Conservation (phyloP, 768 basidiomycete species). For the Butyriboletus loyo region DNA sequence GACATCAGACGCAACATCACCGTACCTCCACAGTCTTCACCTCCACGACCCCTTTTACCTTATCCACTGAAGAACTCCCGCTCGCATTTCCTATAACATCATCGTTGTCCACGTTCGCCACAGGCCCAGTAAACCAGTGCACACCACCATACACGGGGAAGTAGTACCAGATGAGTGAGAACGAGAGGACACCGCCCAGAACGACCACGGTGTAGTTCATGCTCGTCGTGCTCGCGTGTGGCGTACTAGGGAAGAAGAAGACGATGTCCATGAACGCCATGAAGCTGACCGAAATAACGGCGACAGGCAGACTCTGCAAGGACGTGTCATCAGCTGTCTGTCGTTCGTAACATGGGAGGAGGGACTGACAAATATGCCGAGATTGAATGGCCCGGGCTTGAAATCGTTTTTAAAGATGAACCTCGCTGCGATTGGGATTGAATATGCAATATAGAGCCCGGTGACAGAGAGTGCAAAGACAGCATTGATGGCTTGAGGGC, state of each 20-base stretch:
- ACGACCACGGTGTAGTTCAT: slow-evolving; percentile 80
- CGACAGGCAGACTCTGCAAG: slow-evolving; percentile 53
- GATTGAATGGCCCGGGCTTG: too few species aligned
- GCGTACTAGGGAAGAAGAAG: slow-evolving; percentile 61
- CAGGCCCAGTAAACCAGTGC: slow-evolving; percentile 69
- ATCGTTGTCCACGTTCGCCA: slow-evolving; percentile 39
- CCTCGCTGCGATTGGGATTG: too few species aligned
- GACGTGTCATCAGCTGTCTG: too few species aligned
- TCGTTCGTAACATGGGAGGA: background rate
- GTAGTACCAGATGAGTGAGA: slow-evolving; percentile 65
- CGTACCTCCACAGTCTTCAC: background rate
- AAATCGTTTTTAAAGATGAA: too few species aligned
- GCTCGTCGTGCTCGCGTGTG: slow-evolving; percentile 38
- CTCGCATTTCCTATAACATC: background rate
- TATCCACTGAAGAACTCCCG: background rate
- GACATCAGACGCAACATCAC: background rate
- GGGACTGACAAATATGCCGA: too few species aligned
- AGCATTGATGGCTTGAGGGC: slow-evolving; percentile 52
- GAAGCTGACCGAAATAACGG: slow-evolving; percentile 51
- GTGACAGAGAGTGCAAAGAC: slow-evolving; percentile 53
- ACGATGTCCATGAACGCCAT: slow-evolving; percentile 65
- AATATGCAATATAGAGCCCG: too few species aligned
- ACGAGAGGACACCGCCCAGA: slow-evolving; percentile 52
- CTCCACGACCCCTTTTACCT: background rate
- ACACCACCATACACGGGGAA: slow-evolving; percentile 67